A percentile compares a stretch with the other conserved stretches of the same genome.
Evolutionary conservation across 345 rosid genomes (phyloP).

Genomic region (Rhodamnia argentea): DNA sequence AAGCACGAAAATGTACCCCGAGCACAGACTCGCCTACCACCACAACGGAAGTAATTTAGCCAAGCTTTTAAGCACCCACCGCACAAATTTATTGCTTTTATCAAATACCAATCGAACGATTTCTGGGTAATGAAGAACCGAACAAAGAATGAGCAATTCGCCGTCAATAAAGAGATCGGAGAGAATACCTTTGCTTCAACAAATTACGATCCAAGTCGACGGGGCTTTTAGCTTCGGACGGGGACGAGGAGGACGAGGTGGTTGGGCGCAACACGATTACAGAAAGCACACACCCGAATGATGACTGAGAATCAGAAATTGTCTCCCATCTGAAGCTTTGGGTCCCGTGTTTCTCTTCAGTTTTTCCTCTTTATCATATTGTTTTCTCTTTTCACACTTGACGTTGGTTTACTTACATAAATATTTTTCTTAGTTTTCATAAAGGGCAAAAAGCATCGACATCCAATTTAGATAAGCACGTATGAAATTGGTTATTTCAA

Average conservation of each 20-base stretch:
- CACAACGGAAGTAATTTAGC: not conserved
- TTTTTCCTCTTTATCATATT: not conserved
- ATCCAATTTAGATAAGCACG: not conserved
- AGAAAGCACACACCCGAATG: not conserved
- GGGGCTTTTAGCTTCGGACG: not conserved
- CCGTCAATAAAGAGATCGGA: not conserved
- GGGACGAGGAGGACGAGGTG: not conserved
- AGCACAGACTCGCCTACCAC: not conserved
- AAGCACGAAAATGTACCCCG: not conserved
- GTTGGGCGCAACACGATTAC: not conserved
- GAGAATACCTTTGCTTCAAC: not conserved
- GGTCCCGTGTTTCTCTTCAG: not conserved
- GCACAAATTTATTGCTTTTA: not conserved
- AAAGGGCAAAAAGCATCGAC: not conserved
- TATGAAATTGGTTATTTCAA: not conserved
- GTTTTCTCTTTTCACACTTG: fast-evolving
- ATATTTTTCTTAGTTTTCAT: too few relatives aligned
- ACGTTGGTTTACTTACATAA: not conserved
- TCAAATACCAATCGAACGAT: not conserved
- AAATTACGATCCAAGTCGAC: not conserved
- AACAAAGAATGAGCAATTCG: not conserved
- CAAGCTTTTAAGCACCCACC: not conserved
- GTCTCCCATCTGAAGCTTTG: not conserved
- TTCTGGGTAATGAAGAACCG: not conserved
- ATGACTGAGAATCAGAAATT: not conserved